Evolutionary conservation across 129 eudicot genomes (phyloP).

Genomic region (Pulicaria dysenterica): DNA sequence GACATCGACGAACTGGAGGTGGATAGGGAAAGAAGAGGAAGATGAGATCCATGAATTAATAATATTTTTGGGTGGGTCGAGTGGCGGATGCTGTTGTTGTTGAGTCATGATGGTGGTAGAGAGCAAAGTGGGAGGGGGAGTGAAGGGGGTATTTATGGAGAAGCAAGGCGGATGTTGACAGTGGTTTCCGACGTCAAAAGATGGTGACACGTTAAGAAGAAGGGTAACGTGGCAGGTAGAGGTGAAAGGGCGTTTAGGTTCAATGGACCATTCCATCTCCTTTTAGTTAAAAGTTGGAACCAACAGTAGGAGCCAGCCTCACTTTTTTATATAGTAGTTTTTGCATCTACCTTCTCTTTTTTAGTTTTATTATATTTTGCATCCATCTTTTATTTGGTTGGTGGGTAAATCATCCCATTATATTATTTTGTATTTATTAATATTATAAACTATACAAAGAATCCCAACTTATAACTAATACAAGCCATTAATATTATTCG

Average conservation of each 20-base stretch:
- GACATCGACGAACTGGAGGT: slow-evolving; percentile 67
- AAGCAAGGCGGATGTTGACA: slow-evolving; percentile 34
- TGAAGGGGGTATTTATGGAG: slow-evolving; percentile 35
- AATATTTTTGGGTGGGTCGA: neutral
- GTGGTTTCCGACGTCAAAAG: slow-evolving; percentile 45
- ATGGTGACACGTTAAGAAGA: slow-evolving; percentile 36
- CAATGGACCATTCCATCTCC: slow-evolving; percentile 27
- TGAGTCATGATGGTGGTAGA: slow-evolving; percentile 14
- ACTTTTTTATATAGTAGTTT: neutral
- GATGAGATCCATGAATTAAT: neutral
- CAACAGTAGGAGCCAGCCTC: slow-evolving; percentile 33
- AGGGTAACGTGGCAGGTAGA: slow-evolving; percentile 34
- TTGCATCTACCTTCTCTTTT: neutral
- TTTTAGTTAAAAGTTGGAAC: slow-evolving; percentile 25
- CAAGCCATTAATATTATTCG: too few relatives aligned
- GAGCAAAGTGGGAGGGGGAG: neutral
- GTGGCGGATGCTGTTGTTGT: neutral
- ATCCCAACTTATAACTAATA: too few relatives aligned
- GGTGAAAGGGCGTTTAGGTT: slow-evolving; percentile 27
- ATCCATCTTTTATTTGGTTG: slow-evolving; percentile 24
- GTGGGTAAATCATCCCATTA: neutral
- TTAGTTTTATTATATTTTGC: slow-evolving; percentile 7
- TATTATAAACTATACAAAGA: too few relatives aligned
- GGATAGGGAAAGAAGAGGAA: slow-evolving; percentile 16
- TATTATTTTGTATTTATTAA: slow-evolving; percentile 6